phyloP scores from a whole-genome alignment of 192 early-diverging fungal species.

The Gonapodya sp. region DNA sequence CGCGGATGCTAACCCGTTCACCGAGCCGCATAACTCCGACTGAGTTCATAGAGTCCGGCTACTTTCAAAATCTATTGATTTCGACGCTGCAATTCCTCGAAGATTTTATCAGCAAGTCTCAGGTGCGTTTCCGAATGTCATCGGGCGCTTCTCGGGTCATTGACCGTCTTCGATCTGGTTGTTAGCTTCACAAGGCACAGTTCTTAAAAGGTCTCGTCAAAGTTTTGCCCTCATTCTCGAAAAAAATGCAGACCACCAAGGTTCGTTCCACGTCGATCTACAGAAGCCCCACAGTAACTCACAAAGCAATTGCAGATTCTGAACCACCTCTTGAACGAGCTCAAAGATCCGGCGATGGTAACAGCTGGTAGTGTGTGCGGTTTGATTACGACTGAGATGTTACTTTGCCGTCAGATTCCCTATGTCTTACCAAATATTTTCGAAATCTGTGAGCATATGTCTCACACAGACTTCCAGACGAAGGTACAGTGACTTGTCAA shows the following conservation, averaged over 20 bases:
- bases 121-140: conserved; percentile 22
- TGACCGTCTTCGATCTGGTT: not conserved
- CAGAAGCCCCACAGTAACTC: not conserved
- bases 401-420: conserved; percentile 36
- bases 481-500: conserved; percentile 36
- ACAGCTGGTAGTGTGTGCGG: not conserved
- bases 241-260: conserved; percentile 56
- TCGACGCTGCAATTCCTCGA: conserved; percentile 74
- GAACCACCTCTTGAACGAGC: conserved; percentile 54
- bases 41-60: conserved; percentile 56
- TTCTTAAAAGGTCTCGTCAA: conserved; percentile 68
- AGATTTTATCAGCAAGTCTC: conserved; percentile 63
- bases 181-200: conserved; percentile 45
- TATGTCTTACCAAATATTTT: conserved; percentile 72
- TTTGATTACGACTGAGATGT: not conserved
- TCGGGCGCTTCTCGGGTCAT: not conserved
- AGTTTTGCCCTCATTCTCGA: conserved; percentile 62
- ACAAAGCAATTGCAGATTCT: conserved; percentile 49
- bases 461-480: conserved; percentile 47
- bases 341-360: conserved; percentile 54
- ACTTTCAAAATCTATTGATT: conserved; percentile 71
- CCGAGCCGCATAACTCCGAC: conserved; percentile 42
- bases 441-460: conserved; percentile 49
- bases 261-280: conserved; percentile 20
- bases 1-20: conserved; percentile 37